Base-by-base conservation (phyloP, 1,284 basidiomycete genomes). In the Puccinia coronata region DNA sequence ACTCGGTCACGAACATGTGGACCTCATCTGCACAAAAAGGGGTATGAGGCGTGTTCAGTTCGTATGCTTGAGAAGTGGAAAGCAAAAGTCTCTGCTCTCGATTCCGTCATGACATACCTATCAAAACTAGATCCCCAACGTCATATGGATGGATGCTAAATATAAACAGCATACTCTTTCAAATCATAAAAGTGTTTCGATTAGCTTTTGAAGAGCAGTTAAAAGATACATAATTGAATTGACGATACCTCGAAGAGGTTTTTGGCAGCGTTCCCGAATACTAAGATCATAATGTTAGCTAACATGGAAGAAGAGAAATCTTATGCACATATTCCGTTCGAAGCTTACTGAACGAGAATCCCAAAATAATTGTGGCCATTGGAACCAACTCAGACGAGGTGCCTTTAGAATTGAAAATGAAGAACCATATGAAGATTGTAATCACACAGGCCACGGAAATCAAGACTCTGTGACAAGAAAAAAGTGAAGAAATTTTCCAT, bases 311-410 rank as follows among this genome's bases (percentile, higher is more conserved):
- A 16, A 8, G 8, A n/a, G 43, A 8, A 53, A 84, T 92, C 92
- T 9, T 82, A 63, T 71, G 8, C 41, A 18, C 2, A 63, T 1
- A 16, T 63, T 41, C 41, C 9, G 11, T 53, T 47, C 5, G 28
- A 61, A 25, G 39, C 53, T 61, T 59, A 67, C 75, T 51, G 34
- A 77, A 77, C 18, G 85, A 86, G 77, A 86, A 85, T 2, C 85
- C 85, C 6, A 86, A 83, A 20, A 93, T 90, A 83, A 93, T 90
- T 0, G 92, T 93, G 8, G 92, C 92, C 49, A 94, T 88, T 20
- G 93, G 93, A 14, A 93, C 92, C 47, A 94, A 89, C 3, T 92
- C 93, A n/a, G 90, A 88, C 34, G 94, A 84, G 0, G 92, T 92
- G 82, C 92, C 88, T 73, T 86, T 87, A n/a, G 88, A 89, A 84